These are phyloP conservation scores for Phytophthora meadii DNA, from an alignment of 352 stramenopile species.

Conservation along the genomic window DNA sequence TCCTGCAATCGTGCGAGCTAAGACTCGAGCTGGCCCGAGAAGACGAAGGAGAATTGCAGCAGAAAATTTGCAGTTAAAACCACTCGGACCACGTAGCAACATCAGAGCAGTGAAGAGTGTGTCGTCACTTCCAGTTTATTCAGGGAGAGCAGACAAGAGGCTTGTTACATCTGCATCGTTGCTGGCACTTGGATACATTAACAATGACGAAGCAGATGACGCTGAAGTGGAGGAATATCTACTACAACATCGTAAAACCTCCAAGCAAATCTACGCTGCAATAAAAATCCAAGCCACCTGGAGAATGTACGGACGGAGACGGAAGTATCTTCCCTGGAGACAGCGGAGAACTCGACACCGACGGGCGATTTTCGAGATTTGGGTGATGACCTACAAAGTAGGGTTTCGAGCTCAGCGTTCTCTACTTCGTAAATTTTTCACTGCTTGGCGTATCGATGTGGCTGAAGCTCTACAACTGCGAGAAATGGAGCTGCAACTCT, in stretches of 20 bases:
- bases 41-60: conserved; percentile 20
- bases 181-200: conserved; percentile 10
- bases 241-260: conserved; percentile 18
- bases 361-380: conserved; percentile 54
- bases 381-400: conserved; percentile 54
- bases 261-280: conserved; percentile 37
- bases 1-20: conserved; percentile 3
- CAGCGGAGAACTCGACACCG: conserved; percentile 34
- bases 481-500: conserved; percentile 68
- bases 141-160: not conserved
- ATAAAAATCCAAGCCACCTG: conserved; percentile 60
- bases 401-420: conserved; percentile 40
- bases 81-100: conserved; percentile 12
- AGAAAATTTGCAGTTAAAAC: conserved; percentile 26
- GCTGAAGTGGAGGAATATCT: conserved; percentile 33
- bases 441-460: conserved; percentile 58
- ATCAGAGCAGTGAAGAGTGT: conserved; percentile 23
- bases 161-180: conserved; percentile 24
- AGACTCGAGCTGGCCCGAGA: conserved; percentile 21
- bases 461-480: conserved; percentile 52
- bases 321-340: conserved; percentile 57
- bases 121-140: not conserved
- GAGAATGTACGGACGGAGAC: conserved; percentile 53
- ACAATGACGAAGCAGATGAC: conserved; percentile 35
- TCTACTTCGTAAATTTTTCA: conserved; percentile 47